These are phyloP conservation scores for Graphilbum fragrans DNA, from an alignment of 2,329 filamentous ascomycete species.

Conservation along the genomic window DNA sequence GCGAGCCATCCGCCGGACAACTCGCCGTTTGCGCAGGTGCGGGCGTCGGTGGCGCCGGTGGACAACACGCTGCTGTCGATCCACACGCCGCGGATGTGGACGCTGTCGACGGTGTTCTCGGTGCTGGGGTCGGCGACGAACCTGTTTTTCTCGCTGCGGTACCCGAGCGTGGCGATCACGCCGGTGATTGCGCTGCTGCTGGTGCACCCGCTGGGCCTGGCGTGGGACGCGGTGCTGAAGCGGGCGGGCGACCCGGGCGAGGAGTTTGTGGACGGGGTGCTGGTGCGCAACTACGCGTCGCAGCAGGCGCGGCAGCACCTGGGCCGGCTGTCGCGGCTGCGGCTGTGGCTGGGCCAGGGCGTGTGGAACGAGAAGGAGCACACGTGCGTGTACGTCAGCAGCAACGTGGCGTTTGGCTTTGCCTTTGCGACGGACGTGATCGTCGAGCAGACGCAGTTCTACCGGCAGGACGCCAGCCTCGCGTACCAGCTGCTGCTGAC, in stretches of 20 bases:
- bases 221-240: conserved; percentile 68
- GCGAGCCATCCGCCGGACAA: conserved; percentile 42
- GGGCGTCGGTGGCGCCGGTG: conserved; percentile 64
- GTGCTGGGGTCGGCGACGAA: conserved; percentile 74
- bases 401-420: conserved; percentile 82
- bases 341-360: conserved; percentile 68
- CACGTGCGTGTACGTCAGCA: conserved; percentile 79
- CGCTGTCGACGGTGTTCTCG: conserved; percentile 65
- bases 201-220: conserved; percentile 68
- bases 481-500: conserved; percentile 72
- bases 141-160: conserved; percentile 79
- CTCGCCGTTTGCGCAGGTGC: conserved; percentile 66
- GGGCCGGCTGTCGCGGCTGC: conserved; percentile 30
- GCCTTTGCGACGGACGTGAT: conserved; percentile 85
- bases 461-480: conserved; percentile 67
- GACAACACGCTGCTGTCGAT: conserved; percentile 72
- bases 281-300: conserved; percentile 10
- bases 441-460: conserved; percentile 81
- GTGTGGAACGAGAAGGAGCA: conserved; percentile 84
- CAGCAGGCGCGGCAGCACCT: conserved; percentile 7
- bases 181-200: conserved; percentile 79
- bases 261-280: conserved; percentile 31
- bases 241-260: conserved; percentile 40
- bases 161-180: conserved; percentile 81
- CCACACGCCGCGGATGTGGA: conserved; percentile 82